Evolutionary conservation across 441 rosid genomes (phyloP), one percentile per base, ranked within the genome.

Genomic region (Brassica hybrid): DNA sequence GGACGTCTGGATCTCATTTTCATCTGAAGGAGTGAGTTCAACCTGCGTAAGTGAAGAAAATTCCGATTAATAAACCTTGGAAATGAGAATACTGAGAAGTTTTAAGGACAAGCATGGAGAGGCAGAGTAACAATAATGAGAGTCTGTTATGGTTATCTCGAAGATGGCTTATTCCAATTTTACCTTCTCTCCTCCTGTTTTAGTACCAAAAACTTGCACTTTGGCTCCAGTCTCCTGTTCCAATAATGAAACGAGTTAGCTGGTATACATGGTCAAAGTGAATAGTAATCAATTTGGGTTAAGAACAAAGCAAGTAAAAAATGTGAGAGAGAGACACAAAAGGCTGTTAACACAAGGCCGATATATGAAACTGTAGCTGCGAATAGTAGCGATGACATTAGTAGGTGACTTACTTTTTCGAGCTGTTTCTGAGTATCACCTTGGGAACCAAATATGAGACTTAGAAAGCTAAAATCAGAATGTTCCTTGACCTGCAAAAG

Each of bases 161-260:
- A 23, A 43, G 52, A 58, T 60, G 4, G 32, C 23, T 38, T 65
- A 57, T 25, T 74, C 48, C 17, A 65, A 57, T 45, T 9, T 43
- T 84, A 88, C 95, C 97, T 90, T 89, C 87, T 93, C 94, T 78
- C 86, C 84, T 74, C 84, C 83, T 68, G 83, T 58, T 77, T 86
- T 89, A 59, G 83, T 85, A 57, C 94, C 95, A 81, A 74, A 81
- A 52, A 92, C 79, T 79, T 84, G 93, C 67, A 96, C 83, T 76
- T 82, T 87, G 65, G 97, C 92, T 73, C 94, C 96, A 74, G 98
- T 96, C 81, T 93, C 97, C 97, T 95, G 79, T 45, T 74, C 71
- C 23, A 75, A 74, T 19, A 14, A 64, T 43, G 27, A 64, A 64
- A 57, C 0, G 2, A 69, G 2, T 79, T 73, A 79, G 76, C 58